Percentiles rank a stretch among this genome's conserved stretches.
phyloP scores from a whole-genome alignment of 768 basidiomycete genomes.

The Naganishia randhawae region DNA sequence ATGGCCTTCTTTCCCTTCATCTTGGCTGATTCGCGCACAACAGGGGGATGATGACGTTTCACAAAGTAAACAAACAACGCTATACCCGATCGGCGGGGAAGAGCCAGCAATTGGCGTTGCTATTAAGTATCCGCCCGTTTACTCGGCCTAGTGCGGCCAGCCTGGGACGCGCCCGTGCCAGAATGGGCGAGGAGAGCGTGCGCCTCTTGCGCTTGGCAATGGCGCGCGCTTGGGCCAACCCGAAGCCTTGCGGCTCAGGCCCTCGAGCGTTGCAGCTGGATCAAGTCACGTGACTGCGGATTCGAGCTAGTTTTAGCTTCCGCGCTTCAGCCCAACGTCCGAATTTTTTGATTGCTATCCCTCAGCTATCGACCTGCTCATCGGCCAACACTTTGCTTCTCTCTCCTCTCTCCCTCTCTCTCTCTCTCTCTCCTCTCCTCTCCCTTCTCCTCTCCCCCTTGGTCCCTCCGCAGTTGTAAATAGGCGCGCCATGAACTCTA shows the following conservation, averaged over 20 bases:
- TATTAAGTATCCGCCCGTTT: background rate
- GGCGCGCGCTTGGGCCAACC: slow-evolving; percentile 3
- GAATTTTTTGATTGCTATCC: background rate
- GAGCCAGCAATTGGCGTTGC: background rate
- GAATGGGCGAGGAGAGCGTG: background rate
- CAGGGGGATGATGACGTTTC: background rate
- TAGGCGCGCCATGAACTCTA: background rate
- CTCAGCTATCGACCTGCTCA: background rate
- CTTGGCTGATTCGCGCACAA: background rate
- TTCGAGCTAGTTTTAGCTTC: background rate
- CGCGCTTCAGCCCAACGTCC: background rate
- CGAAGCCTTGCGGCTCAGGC: too few species aligned
- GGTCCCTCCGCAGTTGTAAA: background rate
- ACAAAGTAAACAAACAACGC: slow-evolving; percentile 21
- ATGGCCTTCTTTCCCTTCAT: slow-evolving; percentile 30
- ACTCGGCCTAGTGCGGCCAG: slow-evolving; percentile 4
- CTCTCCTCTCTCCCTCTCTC: slow-evolving; percentile 7
- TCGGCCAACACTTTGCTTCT: background rate
- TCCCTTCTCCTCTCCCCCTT: slow-evolving; percentile 7
- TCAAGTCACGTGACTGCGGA: background rate
- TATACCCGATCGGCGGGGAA: slow-evolving; percentile 7
- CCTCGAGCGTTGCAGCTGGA: too few species aligned
- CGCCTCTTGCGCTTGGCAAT: background rate
- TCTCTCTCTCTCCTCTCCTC: slow-evolving; percentile 10
- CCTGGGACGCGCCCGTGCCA: too few species aligned